Base-by-base conservation (phyloP, 768 basidiomycete genomes). In the Leucocoprinus birnbaumii region DNA sequence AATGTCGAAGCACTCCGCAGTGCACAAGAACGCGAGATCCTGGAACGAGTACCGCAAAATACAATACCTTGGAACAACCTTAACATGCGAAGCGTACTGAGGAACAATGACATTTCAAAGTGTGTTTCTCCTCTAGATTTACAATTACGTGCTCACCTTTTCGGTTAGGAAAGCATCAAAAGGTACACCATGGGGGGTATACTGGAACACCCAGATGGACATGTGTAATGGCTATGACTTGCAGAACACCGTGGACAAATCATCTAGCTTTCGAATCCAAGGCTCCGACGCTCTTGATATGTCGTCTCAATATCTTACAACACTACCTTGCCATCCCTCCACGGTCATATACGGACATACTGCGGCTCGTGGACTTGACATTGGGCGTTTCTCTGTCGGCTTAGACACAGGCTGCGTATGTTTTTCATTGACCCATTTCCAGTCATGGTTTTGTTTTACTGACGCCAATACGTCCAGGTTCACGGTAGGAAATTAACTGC, bases 261-360 rank as follows among this genome's bases (percentile, higher is more conserved):
- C n/a, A 14, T 27, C 45, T 47, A 58, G 19, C n/a, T n/a, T n/a
- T n/a, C n/a, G 38, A 38, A 3, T 16, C 38, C 16, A n/a, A 38
- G 4, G 9, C 38, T 3, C 8, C n/a, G 6, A 10, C 38, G 9
- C 9, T 14, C 16, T 11, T n/a, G 38, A 10, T 16, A 7, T 7
- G n/a, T 14, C 9, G 38, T 16, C 16, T 14, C 11, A 61, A 65
- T 3, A 59, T n/a, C n/a, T n/a, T n/a, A n/a, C 66, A 34, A 34
- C 59, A 4, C 64, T 87, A 9, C 80, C 82, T 3, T 93, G 91
- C 61, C 79, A 82, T 61, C 88, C 91, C 1, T 77, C 83, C 0
- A 89, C 81, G 37, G 84, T 92, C n/a, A 69, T 96, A 5, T 97
- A 96, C 66, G 95, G 93, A 0, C 95, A 97, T 63, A 79, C 85